Evolutionary conservation across 1,139 yeast genomes (phyloP), one percentile per base, ranked within the genome.

Genomic region (Saccharomyces uvarum): DNA sequence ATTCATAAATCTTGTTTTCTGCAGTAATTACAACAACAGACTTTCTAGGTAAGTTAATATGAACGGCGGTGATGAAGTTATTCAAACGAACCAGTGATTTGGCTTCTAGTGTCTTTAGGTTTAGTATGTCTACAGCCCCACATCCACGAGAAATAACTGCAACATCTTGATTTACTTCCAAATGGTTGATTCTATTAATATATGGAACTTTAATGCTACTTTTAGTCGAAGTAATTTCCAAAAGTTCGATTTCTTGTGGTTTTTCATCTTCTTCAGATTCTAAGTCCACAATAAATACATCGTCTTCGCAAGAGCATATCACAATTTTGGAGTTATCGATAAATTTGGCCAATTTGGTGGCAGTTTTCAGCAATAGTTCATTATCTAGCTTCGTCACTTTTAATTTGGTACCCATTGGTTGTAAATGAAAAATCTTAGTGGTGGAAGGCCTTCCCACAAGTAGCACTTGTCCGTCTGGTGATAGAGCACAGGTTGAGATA

Each of bases 1-100:
- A 85, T 70, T 91, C 97, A 58, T 79, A 79, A 27, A 93, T 70
- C 62, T 81, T 84, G 68, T 86, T 87, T 54, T 88, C 96, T 53
- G 86, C 82, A 3, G 93, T 83, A 28, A 86, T 78, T 8, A 86
- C 82, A 19, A 86, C 69, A 41, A 91, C 72, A 2, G 87, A 80
- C 48, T 75, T 75, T 51, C 71, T 67, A 31, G 67, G 65, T 19
- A 69, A 66, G 1, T 88, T 77, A 63, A 88, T 82, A 26, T 75
- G 72, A 50, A 89, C 59, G n/a, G 86, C 80, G 16, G 88, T 83
- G 6, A 91, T 84, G 41, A 78, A 76, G 47, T 79, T 75, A 53
- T 82, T 77, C 55, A 86, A 73, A 58, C 80, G 80, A 21, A 85
- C 77, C 51, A 84, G 69, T 16, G 68, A 63, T 44, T 53, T 56